Evolutionary conservation across 768 basidiomycete species (phyloP).

Genomic region (Galerina sulciceps): DNA sequence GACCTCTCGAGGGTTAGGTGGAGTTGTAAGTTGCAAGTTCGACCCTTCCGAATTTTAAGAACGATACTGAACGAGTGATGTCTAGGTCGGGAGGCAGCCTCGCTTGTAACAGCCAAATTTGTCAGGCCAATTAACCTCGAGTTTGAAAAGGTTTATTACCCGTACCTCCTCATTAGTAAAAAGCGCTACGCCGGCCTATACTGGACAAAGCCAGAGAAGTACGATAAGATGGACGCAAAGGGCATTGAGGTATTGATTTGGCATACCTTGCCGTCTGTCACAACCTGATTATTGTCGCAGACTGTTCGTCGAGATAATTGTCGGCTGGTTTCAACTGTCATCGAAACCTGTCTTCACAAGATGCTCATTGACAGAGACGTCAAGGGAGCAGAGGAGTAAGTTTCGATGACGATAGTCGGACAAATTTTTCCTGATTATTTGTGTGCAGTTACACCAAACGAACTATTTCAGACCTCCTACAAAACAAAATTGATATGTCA

Average conservation of each 20-base stretch:
- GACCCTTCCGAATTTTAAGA: background rate
- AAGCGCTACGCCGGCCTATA: conserved; percentile 98
- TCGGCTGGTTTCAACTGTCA: conserved; percentile 96
- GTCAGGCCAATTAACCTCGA: conserved; percentile 97
- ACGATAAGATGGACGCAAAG: conserved; percentile 99
- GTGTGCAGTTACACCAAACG: conserved; percentile 84
- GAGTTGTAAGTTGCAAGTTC: conserved; percentile 52
- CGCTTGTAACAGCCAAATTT: conserved; percentile 89
- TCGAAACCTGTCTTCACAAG: conserved; percentile 97
- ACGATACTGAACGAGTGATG: background rate
- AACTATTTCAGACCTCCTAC: conserved; percentile 89
- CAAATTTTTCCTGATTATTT: background rate
- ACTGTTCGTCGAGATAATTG: conserved; percentile 99
- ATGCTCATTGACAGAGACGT: conserved; percentile 97
- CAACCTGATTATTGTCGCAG: conserved; percentile 41
- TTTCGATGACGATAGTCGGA: conserved; percentile 2
- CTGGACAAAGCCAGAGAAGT: conserved; percentile 95
- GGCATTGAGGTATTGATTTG: conserved; percentile 84
- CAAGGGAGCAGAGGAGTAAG: conserved; percentile 89
- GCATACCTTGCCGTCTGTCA: background rate
- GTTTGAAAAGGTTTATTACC: conserved; percentile 99
- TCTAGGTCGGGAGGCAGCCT: conserved; percentile 89
- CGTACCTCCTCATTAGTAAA: conserved; percentile 97
- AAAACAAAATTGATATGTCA: conserved; percentile 98
- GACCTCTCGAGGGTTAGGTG: conserved; percentile 91